Percentiles rank a stretch among this genome's conserved stretches.
Evolutionary conservation across 2,329 filamentous ascomycete species (phyloP).

Genomic region (Pseudopithomyces maydicus): DNA sequence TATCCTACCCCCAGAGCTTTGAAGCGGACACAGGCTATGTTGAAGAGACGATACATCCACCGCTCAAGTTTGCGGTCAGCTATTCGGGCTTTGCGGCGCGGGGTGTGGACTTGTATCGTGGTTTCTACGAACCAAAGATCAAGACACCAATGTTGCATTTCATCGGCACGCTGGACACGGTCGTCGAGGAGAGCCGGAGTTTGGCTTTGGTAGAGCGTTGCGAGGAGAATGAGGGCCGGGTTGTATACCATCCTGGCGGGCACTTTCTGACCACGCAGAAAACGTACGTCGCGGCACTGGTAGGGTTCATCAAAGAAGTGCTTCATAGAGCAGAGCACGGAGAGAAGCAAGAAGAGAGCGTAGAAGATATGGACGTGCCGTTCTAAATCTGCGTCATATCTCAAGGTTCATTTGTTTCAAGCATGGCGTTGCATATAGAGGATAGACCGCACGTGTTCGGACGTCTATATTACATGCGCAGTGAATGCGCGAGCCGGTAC

Average conservation of each 20-base stretch:
- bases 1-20: constrained; percentile 60
- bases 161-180: constrained; percentile 81
- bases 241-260: constrained; percentile 80
- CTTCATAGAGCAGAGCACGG: constrained; percentile 47
- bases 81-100: constrained; percentile 78
- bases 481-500: constrained; percentile 30
- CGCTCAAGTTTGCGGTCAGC: constrained; percentile 71
- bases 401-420: constrained; percentile 9
- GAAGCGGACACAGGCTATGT: constrained; percentile 34
- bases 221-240: constrained; percentile 55
- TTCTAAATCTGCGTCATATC: constrained; percentile 51
- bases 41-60: constrained; percentile 53
- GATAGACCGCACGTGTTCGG: constrained; percentile 9
- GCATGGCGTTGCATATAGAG: constrained; percentile 23
- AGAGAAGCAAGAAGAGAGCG: constrained; percentile 58
- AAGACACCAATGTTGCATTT: constrained; percentile 80
- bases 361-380: constrained; percentile 71
- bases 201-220: constrained; percentile 70
- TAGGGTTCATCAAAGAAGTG: constrained; percentile 69
- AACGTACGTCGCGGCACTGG: constrained; percentile 78
- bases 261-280: constrained; percentile 84
- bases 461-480: constrained; percentile 46
- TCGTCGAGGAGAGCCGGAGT: constrained; percentile 80
- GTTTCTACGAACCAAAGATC: constrained; percentile 77
- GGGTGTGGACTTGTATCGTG: constrained; percentile 64